Conservation (phyloP, 2,329 filamentous ascomycete genomes). For the Ascochyta rabiei region DNA sequence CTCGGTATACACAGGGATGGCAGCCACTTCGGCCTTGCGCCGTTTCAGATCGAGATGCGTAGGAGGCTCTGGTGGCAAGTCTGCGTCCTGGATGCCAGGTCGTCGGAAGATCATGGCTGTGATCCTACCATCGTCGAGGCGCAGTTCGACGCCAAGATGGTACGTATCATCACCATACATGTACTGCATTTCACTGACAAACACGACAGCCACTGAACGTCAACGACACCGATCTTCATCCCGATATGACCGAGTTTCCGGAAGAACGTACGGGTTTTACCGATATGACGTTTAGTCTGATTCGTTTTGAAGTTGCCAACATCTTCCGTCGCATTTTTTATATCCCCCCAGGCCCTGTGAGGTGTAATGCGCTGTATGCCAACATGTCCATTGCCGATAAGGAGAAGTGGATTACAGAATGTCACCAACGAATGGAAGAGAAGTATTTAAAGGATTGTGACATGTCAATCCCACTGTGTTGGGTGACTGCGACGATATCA, state of each 20-base stretch:
- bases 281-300: conserved; percentile 62
- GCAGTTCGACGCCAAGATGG: conserved; percentile 65
- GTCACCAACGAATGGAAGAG: conserved; percentile 55
- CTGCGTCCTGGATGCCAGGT: conserved; percentile 63
- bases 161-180: conserved; percentile 8
- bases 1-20: conserved; percentile 67
- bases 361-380: conserved; percentile 51
- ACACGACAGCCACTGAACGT: conserved; percentile 57
- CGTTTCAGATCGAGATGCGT: conserved; percentile 67
- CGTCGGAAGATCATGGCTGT: conserved; percentile 68
- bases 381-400: conserved; percentile 55
- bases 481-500: conserved; percentile 71
- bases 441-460: conserved; percentile 60
- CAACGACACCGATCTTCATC: conserved; percentile 60
- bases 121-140: conserved; percentile 65
- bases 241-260: conserved; percentile 57
- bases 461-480: conserved; percentile 65
- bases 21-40: conserved; percentile 59
- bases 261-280: conserved; percentile 60
- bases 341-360: conserved; percentile 50
- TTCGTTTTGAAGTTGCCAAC: conserved; percentile 59
- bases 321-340: conserved; percentile 55
- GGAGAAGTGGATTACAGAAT: conserved; percentile 58
- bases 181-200: too few species aligned
- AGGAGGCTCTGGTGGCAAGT: conserved; percentile 67